A percentile compares a stretch with the other conserved stretches of the same genome.
phyloP scores from a whole-genome alignment of 495 filamentous ascomycete genomes.

The Gamarada debralockiae region DNA sequence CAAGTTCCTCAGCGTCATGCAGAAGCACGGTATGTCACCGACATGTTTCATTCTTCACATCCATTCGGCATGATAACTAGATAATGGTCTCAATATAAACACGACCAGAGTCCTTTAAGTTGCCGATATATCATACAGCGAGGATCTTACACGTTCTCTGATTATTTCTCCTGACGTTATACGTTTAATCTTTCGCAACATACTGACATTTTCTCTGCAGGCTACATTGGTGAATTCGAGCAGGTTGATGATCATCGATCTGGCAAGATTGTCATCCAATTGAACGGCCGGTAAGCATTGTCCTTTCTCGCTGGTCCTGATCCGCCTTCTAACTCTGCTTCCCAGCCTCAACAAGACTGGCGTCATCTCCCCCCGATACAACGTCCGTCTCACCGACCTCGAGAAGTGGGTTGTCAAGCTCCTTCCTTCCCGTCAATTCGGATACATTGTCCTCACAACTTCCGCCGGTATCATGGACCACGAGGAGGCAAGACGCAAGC shows the following conservation, averaged over 20 bases:
- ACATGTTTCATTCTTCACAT: constrained; percentile 14
- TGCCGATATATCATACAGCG: constrained; percentile 81
- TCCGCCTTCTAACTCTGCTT: constrained; percentile 7
- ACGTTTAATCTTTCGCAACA: constrained; percentile 94
- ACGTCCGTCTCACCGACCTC: constrained; percentile 92
- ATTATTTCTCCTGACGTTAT: constrained; percentile 62
- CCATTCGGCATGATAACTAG: constrained; percentile 98
- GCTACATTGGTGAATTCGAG: constrained; percentile 99
- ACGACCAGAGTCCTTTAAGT: constrained; percentile 99
- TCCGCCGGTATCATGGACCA: constrained; percentile 99
- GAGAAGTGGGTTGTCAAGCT: constrained; percentile 99
- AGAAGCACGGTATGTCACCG: constrained; percentile 85
- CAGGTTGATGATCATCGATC: constrained; percentile 98
- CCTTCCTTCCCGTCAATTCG: constrained; percentile 98
- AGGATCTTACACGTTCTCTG: constrained; percentile 95
- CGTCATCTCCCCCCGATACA: constrained; percentile 98
- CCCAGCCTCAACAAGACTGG: constrained; percentile 93
- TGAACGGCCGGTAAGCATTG: constrained; percentile 65
- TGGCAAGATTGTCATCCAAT: constrained; percentile 96
- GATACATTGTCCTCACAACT: constrained; percentile 97
- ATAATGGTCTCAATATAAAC: constrained; percentile 73
- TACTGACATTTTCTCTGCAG: constrained; percentile 59
- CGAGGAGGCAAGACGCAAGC: constrained; percentile 97
- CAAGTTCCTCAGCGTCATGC: constrained; percentile 98
- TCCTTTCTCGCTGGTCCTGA: background rate